Evolutionary conservation across 257 asterid species (phyloP).

Genomic region (Nicotiana knightiana): DNA sequence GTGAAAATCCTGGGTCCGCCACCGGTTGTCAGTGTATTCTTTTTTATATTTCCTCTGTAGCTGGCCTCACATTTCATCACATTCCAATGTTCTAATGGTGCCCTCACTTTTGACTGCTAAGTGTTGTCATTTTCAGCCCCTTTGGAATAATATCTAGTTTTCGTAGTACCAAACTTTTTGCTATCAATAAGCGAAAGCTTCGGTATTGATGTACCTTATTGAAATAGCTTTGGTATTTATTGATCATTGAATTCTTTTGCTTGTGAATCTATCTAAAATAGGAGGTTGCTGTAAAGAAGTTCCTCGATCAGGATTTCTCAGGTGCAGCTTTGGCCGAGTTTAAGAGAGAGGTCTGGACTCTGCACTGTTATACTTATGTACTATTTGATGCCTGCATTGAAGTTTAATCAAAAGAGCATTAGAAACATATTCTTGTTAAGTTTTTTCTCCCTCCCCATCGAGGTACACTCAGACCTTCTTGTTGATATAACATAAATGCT

Average conservation of each 20-base stretch:
- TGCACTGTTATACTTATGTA: neutral
- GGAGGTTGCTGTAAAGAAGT: conserved; percentile 99
- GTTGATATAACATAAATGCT: no score
- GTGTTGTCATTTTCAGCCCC: neutral
- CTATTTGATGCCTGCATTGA: neutral
- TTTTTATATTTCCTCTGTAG: neutral
- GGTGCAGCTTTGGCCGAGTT: conserved; percentile 99
- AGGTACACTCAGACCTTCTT: no score
- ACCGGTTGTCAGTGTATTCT: neutral
- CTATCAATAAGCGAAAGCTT: neutral
- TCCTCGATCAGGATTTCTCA: conserved; percentile 98
- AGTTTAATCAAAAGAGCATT: neutral
- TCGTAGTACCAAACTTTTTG: neutral
- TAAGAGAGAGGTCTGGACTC: conserved; percentile 81
- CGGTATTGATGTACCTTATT: neutral
- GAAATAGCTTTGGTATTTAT: neutral
- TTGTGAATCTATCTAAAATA: conserved; percentile 27
- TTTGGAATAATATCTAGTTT: neutral
- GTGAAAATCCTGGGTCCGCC: no score
- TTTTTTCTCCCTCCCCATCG: no score
- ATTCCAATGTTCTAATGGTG: neutral
- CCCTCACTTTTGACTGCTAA: neutral
- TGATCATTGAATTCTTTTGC: conserved; percentile 3
- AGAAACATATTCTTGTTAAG: neutral
- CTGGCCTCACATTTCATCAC: neutral